These are phyloP conservation scores for Colletotrichum chrysophilum DNA, from an alignment of 2,329 filamentous ascomycete genomes.

Conservation along the genomic window DNA sequence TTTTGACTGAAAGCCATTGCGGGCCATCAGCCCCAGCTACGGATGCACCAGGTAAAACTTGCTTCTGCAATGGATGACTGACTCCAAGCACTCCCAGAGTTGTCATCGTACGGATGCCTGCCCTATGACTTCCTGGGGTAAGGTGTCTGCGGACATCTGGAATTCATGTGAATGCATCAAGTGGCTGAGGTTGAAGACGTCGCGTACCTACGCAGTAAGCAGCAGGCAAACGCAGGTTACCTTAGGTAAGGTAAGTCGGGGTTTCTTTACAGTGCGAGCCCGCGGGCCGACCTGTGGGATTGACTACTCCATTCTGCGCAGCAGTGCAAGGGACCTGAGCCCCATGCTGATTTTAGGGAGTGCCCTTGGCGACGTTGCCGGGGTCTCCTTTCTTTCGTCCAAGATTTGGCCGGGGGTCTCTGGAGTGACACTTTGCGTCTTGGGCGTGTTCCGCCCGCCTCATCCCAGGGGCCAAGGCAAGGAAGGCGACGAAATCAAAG, in stretches of 20 bases:
- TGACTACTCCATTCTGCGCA: neutral
- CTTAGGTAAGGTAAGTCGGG: neutral
- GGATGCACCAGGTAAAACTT: no score
- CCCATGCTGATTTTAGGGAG: slow-evolving; percentile 1
- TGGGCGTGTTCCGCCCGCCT: slow-evolving; percentile 9
- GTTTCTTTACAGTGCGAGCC: neutral
- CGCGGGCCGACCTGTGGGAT: neutral
- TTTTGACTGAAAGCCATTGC: no score
- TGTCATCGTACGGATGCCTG: no score
- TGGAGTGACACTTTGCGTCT: slow-evolving; percentile 10
- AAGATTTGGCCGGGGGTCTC: neutral
- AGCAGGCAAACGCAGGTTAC: neutral
- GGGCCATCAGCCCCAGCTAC: no score
- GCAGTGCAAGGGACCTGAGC: neutral
- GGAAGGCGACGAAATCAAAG: neutral
- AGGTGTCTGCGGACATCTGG: no score
- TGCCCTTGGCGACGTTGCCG: neutral
- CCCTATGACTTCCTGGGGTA: no score
- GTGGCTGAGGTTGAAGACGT: neutral
- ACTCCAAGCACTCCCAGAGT: no score
- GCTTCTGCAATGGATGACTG: no score
- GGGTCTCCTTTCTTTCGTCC: slow-evolving; percentile 3
- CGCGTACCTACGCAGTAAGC: neutral
- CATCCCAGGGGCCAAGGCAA: slow-evolving; percentile 5
- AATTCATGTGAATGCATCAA: no score